Base-by-base conservation (phyloP, 1,284 basidiomycete genomes). In the Anthracocystis panici-leucophaei region DNA sequence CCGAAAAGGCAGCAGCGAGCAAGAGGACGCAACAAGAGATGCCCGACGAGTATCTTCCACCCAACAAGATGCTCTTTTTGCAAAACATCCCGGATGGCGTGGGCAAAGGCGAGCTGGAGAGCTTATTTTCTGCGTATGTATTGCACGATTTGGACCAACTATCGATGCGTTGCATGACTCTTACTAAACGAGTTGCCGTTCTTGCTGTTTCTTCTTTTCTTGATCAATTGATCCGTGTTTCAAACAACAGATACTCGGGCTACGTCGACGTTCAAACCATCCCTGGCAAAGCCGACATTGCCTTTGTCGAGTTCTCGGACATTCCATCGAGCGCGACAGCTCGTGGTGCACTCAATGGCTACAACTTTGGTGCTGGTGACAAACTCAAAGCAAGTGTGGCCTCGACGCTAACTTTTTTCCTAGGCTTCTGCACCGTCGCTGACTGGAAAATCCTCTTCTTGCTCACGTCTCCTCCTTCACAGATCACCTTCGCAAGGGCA, bases 1-100 rank as follows among this genome's bases (percentile, higher is more conserved):
- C 57, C 48, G 61, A 65, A 31, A 65, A 57, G 40, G 57, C 65
- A 8, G 51, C 72, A 29, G 51, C 75, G 29, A 63, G 27, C 65
- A 80, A 68, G 55, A 70, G 61, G 46, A 45, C 60, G 46, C 68
- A 67, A 23, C 74, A 76, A 21, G 68, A 79, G 54, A 91, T 98
- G 93, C 95, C 97, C 33, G 96, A 99, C 91, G 96, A 99, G 86
- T 99, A 99, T 87, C 90, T 99, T 9, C 97, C 97, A 5, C 96
- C 96, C 33, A 99, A 99, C 92, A 95, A 95, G 86, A 96, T 98
- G 87, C 90, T 99, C 61, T 99, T 99, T 89, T 86, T 99, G 75
- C 96, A 99, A 87, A 79, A 81, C 38, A 73, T 85, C 21, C 83
- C 83, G 3, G 68, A 68, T 0, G 58, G 60, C 16, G 75, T 80